These are phyloP conservation scores for Aspergillus fumigatiaffinis DNA, from an alignment of 2,329 filamentous ascomycete species.

Conservation along the genomic window DNA sequence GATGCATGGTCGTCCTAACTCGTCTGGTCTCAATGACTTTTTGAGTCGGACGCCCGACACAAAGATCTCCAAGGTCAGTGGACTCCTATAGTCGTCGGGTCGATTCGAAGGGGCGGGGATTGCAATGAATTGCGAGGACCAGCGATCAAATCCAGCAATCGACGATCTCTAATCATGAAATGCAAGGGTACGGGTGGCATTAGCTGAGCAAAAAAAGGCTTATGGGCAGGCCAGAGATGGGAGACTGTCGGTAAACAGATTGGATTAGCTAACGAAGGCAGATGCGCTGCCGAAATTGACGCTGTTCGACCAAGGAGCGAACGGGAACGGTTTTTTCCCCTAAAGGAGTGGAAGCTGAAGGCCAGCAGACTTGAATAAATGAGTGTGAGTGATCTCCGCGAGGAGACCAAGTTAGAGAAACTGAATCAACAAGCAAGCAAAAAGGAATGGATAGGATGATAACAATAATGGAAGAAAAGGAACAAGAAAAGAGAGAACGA, in stretches of 20 bases:
- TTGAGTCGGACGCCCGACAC: not conserved
- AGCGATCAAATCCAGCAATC: not conserved
- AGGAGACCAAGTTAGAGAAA: not conserved
- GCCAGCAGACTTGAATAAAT: constrained; percentile 10
- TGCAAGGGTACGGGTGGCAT: not conserved
- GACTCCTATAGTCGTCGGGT: not conserved
- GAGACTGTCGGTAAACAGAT: not conserved
- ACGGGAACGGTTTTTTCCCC: constrained; percentile 18
- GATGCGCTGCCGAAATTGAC: constrained; percentile 1
- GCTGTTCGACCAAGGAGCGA: constrained; percentile 23
- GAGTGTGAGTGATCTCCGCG: constrained; percentile 12
- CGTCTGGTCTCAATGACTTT: not conserved
- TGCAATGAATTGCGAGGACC: not conserved
- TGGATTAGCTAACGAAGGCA: not conserved
- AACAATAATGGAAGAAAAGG: constrained; percentile 7
- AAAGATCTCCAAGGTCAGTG: not conserved
- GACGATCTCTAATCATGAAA: constrained; percentile 1
- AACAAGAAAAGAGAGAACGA: constrained; percentile 9
- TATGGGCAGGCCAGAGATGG: not conserved
- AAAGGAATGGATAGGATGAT: constrained; percentile 9
- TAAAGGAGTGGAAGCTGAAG: constrained; percentile 25
- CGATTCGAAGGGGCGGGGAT: not conserved
- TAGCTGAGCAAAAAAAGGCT: not conserved
- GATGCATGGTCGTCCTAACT: constrained; percentile 20
- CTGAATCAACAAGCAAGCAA: not conserved